Percentiles rank a stretch among this genome's conserved stretches.
These are phyloP conservation scores for Afroboletus lepidellus DNA, from an alignment of 1,284 basidiomycete species.

Conservation along the genomic window DNA sequence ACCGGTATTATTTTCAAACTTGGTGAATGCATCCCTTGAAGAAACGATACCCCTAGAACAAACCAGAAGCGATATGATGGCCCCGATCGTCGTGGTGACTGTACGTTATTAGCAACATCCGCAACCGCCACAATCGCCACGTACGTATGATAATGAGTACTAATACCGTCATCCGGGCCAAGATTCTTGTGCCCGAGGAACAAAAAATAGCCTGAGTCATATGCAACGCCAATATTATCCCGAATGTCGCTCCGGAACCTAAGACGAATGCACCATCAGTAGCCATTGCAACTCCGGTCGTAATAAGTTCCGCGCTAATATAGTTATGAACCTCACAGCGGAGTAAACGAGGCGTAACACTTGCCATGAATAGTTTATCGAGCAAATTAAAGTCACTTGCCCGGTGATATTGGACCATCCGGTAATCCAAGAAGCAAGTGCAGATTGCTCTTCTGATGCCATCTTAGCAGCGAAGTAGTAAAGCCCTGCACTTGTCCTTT, in stretches of 20 bases:
- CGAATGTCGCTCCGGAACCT: slow-evolving; percentile 55
- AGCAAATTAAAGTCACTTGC: slow-evolving; percentile 60
- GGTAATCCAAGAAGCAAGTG: slow-evolving; percentile 38
- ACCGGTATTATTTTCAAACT: slow-evolving; percentile 67
- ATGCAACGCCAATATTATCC: slow-evolving; percentile 58
- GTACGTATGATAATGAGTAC: slow-evolving; percentile 58
- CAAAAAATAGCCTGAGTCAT: slow-evolving; percentile 62
- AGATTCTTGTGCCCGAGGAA: slow-evolving; percentile 58
- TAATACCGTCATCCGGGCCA: slow-evolving; percentile 62
- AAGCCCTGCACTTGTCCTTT: neutral
- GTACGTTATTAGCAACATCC: neutral
- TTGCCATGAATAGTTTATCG: slow-evolving; percentile 65
- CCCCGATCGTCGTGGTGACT: slow-evolving; percentile 57
- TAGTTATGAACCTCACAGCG: neutral
- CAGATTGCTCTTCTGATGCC: neutral
- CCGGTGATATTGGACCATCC: slow-evolving; percentile 56
- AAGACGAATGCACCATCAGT: slow-evolving; percentile 50
- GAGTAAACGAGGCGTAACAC: slow-evolving; percentile 1
- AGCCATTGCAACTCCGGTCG: slow-evolving; percentile 61
- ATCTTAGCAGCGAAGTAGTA: neutral
- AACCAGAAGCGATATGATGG: slow-evolving; percentile 53
- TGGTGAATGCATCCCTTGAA: slow-evolving; percentile 58
- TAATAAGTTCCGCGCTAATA: slow-evolving; percentile 61
- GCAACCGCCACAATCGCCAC: slow-evolving; percentile 8
- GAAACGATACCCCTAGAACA: slow-evolving; percentile 53